Base-by-base conservation (phyloP, 2,329 filamentous ascomycete genomes). In the Trichoderma oligosporum region DNA sequence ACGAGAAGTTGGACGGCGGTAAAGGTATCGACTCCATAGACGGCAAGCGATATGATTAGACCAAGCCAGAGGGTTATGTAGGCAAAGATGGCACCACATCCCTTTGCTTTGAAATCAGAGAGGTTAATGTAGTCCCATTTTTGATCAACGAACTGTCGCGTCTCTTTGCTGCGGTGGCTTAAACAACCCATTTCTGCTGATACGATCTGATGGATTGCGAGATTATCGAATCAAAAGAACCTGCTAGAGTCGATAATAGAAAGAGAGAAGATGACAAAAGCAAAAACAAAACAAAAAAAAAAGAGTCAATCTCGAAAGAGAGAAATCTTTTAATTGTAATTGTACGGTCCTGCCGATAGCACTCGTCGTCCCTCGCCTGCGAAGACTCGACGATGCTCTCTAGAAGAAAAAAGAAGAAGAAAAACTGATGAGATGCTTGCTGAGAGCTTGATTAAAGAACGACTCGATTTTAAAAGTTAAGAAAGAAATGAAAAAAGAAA, bases 21-120 rank as follows among this genome's bases (percentile, higher is more conserved):
- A 70, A 97, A 97, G 60, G 86, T 91, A 74, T 97, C 93, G 69
- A 95, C 88, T 25, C 80, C 85, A 72, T 96, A 97, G 63, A 96
- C 91, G 42, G 89, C 87, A 48, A 93, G 71, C 3, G 91, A 94
- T 58, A 95, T 78, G 52, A 91, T 57, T 42, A 93, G 80, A 64
- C 91, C 88, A 58, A 94, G 79, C 82, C 87, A 94, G 51, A 97
- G 81, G 74, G 91, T 94, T 66, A 78, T 82, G 71, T 97, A 97
- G 60, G 91, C 92, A 63, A 96, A 80, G 7, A 82, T 80, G 1
- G 88, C 82, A 63, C 88, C 85, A 71, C 88, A 91, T 12, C 89
- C 93, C 27, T 82, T 85, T 2, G 89, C 87, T 70, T 87, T 91
- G 80, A 97, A 97, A 73, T 97, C 93, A 57, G 76, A 71, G 53